Conservation (phyloP, 192 early-diverging fungal genomes). For the Podila epicladia region DNA sequence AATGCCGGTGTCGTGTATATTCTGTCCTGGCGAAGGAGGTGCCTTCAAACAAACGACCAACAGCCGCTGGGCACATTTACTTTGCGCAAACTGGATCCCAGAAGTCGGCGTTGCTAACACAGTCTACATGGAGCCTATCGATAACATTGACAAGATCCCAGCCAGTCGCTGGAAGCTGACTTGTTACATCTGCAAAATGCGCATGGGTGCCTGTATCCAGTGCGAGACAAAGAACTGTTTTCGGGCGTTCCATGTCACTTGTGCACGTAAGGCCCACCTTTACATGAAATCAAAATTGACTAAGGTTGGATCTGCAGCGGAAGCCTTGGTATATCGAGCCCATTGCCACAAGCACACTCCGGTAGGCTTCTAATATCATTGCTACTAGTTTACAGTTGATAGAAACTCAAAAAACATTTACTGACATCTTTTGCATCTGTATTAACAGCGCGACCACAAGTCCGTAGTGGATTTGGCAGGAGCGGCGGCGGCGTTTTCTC, state of each 20-base stretch:
- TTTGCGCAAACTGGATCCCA: slow-evolving; percentile 98
- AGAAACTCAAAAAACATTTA: too few relatives aligned
- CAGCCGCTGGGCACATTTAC: slow-evolving; percentile 94
- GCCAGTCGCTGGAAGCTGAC: slow-evolving; percentile 86
- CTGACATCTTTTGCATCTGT: neutral
- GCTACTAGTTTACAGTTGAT: too few relatives aligned
- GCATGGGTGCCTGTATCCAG: slow-evolving; percentile 93
- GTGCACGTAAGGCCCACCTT: slow-evolving; percentile 87
- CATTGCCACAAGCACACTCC: slow-evolving; percentile 96
- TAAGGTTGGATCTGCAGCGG: slow-evolving; percentile 57
- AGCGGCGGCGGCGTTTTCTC: slow-evolving; percentile 23
- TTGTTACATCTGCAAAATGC: slow-evolving; percentile 89
- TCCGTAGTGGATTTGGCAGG: slow-evolving; percentile 57
- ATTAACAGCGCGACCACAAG: slow-evolving; percentile 60
- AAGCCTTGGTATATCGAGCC: slow-evolving; percentile 69
- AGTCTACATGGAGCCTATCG: slow-evolving; percentile 98
- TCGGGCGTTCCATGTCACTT: slow-evolving; percentile 92
- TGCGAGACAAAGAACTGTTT: slow-evolving; percentile 92
- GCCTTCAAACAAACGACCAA: slow-evolving; percentile 96
- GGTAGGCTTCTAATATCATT: slow-evolving; percentile 31
- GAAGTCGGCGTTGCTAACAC: slow-evolving; percentile 89
- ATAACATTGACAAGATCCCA: slow-evolving; percentile 90
- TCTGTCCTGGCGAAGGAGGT: slow-evolving; percentile 94
- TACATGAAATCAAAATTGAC: slow-evolving; percentile 85
- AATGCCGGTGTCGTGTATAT: slow-evolving; percentile 84